Evolutionary conservation across 106 monocot species (phyloP).

Genomic region (Gastrodia elata): DNA sequence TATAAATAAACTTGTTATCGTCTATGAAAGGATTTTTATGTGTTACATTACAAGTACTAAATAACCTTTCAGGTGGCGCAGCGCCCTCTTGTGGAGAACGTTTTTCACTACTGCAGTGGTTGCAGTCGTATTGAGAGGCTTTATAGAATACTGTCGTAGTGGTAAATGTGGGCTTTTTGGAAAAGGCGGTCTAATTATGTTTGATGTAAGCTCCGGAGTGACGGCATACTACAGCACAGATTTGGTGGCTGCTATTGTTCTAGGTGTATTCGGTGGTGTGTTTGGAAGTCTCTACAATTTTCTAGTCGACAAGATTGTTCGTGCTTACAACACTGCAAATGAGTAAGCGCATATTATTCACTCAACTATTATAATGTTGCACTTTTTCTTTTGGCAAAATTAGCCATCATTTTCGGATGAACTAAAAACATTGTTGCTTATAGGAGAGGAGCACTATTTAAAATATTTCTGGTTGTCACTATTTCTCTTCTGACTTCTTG

Average conservation of each 20-base stretch:
- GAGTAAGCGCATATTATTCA: conserved; percentile 38
- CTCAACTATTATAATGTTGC: not conserved
- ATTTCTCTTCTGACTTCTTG: conserved; percentile 76
- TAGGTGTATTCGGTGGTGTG: conserved; percentile 73
- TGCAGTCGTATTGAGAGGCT: conserved; percentile 68
- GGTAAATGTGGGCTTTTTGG: conserved; percentile 95
- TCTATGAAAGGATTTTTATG: not conserved
- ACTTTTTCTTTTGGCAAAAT: not conserved
- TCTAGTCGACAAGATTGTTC: conserved; percentile 67
- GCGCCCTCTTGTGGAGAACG: conserved; percentile 88
- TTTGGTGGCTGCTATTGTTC: conserved; percentile 56
- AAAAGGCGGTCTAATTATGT: conserved; percentile 89
- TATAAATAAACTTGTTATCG: not conserved
- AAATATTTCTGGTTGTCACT: conserved; percentile 56
- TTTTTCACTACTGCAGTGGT: conserved; percentile 96
- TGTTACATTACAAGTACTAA: not conserved
- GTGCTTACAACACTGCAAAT: conserved; percentile 77
- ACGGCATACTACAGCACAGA: conserved; percentile 49
- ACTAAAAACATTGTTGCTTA: not conserved
- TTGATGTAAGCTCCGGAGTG: conserved; percentile 62
- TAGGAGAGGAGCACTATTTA: conserved; percentile 76
- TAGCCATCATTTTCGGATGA: not conserved
- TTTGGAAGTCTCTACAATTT: conserved; percentile 83
- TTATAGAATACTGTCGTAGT: conserved; percentile 66
- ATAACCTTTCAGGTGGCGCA: conserved; percentile 68